Base-by-base conservation (phyloP, 371 early-diverging fungal genomes). In the Synchytrium microbalum region DNA sequence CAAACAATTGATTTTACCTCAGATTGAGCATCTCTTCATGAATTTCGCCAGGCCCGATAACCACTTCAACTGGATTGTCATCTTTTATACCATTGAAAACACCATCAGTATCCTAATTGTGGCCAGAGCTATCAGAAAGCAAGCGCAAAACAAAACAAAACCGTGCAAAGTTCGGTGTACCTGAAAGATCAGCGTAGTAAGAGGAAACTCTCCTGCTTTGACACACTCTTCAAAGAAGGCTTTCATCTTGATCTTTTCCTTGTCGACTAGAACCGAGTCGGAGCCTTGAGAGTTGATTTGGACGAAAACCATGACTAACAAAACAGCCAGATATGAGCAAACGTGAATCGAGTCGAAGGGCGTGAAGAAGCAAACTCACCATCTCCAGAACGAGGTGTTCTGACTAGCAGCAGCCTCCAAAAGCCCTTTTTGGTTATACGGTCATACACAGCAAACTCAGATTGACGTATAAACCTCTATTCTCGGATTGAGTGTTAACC, bases 11-110 rank as follows among this genome's bases (percentile, higher is more conserved):
- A 5, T 56, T 23, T n/a, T 69, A 72, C 69, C 65, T 70, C 33
- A 79, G 68, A 16, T 82, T 84, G 51, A 88, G 73, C n/a, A 89
- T 57, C 24, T 83, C 77, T 71, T 92, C 90, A 64, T 84, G 75
- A 0, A 88, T 78, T 54, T 73, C 73, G 1, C 84, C 82, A 51
- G 79, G 72, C 16, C 92, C 92, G 24, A 67, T 64, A 26, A 87
- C 57, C 3, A 82, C 58, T 23, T 80, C 75, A 24, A 78, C 68
- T 8, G 77, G 77, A 3, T 65, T 78, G 26, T 75, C 71, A 28
- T 82, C 83, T 0, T 72, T 69, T 54, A 89, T 67, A 3, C 88
- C 88, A 67, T 86, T 81, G 52, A 79, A 79, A 3, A 67, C 70
- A 1, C 79, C 87, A 57, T 74, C 67, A 68, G 77, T 83, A 29